phyloP scores from a whole-genome alignment of 176 grass and related monocot genomes.

The Pharus latifolius region DNA sequence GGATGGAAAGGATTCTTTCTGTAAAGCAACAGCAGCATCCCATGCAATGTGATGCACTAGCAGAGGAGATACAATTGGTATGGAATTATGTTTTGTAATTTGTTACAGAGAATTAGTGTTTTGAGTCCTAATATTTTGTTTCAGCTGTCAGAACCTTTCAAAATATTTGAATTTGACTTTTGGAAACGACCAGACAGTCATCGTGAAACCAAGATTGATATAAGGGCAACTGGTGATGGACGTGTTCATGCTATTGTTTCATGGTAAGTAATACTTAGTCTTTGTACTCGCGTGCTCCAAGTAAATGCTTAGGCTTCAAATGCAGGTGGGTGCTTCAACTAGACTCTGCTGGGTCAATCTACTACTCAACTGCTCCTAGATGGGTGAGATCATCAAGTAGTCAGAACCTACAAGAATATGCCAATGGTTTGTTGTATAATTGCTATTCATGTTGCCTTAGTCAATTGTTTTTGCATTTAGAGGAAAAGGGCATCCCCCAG shows the following conservation, averaged over 20 bases:
- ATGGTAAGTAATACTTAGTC: conserved; percentile 40
- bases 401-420: not conserved
- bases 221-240: conserved; percentile 53
- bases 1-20: conserved; percentile 35
- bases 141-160: conserved; percentile 96
- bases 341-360: conserved; percentile 61
- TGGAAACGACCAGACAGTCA: conserved; percentile 75
- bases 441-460: not conserved
- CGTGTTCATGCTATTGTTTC: conserved; percentile 76
- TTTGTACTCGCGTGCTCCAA: not conserved
- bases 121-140: conserved; percentile 32
- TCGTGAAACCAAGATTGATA: conserved; percentile 43
- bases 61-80: conserved; percentile 73
- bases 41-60: conserved; percentile 77
- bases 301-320: not conserved
- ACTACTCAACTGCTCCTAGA: conserved; percentile 85
- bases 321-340: conserved; percentile 97
- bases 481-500: no score
- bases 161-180: conserved; percentile 98
- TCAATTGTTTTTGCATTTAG: not conserved
- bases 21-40: conserved; percentile 73
- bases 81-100: not conserved
- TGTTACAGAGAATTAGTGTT: conserved; percentile 11
- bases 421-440: conserved; percentile 25
- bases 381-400: conserved; percentile 48